A percentile compares a stretch with the other conserved stretches of the same genome.
Evolutionary conservation across 208 protist species (phyloP).

Genomic region (Trypanosoma cruzi): DNA sequence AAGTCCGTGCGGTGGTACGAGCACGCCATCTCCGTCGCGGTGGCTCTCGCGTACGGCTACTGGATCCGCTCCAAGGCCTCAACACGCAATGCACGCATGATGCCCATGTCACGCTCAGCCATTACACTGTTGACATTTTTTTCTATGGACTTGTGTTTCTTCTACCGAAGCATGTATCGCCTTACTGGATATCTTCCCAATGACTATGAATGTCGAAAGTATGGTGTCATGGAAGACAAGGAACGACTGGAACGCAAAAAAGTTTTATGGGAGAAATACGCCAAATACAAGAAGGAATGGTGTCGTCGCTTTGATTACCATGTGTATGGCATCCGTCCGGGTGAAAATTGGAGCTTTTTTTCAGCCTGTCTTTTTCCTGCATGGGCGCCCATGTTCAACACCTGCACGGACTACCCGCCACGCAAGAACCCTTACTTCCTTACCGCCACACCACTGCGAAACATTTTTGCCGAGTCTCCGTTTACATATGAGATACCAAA

Average conservation of each 20-base stretch:
- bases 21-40: constrained; percentile 45
- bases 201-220: constrained; percentile 89
- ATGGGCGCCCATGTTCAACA: constrained; percentile 62
- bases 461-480: constrained; percentile 56
- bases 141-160: constrained; percentile 68
- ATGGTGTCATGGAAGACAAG: constrained; percentile 82
- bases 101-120: constrained; percentile 34
- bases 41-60: constrained; percentile 49
- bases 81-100: constrained; percentile 45
- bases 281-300: constrained; percentile 91
- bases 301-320: constrained; percentile 91
- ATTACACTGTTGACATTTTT: constrained; percentile 60
- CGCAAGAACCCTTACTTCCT: constrained; percentile 93
- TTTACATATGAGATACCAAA: constrained; percentile 51
- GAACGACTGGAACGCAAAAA: constrained; percentile 79
- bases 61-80: constrained; percentile 82
- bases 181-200: constrained; percentile 83
- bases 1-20: constrained; percentile 81
- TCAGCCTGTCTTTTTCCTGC: constrained; percentile 81
- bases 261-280: constrained; percentile 83
- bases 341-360: constrained; percentile 81
- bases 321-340: constrained; percentile 87
- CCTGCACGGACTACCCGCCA: constrained; percentile 78
- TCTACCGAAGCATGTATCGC: constrained; percentile 82
- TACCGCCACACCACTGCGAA: constrained; percentile 68